These are phyloP conservation scores for Amesomyces nigricolor DNA, from an alignment of 2,329 filamentous ascomycete genomes.

Conservation along the genomic window DNA sequence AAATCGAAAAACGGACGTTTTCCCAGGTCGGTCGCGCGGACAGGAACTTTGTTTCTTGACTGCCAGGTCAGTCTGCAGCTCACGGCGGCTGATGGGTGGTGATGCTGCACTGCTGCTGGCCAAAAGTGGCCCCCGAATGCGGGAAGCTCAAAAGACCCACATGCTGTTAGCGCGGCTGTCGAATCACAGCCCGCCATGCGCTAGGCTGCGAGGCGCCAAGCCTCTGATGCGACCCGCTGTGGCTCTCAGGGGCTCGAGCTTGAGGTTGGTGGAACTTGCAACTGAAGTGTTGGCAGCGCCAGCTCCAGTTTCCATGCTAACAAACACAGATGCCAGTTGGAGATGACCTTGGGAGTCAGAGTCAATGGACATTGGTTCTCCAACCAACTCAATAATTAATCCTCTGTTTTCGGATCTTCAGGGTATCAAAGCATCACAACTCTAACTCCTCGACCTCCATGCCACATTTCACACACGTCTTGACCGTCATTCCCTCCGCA, in stretches of 20 bases:
- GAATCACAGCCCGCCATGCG: slow-evolving; percentile 29
- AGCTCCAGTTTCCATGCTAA: too few species aligned
- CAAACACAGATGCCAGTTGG: too few species aligned
- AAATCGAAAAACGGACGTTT: not conserved
- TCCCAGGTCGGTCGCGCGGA: not conserved
- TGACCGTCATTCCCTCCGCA: slow-evolving; percentile 68
- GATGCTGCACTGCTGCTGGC: slow-evolving; percentile 25
- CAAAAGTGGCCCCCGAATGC: slow-evolving; percentile 14
- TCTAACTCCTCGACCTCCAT: slow-evolving; percentile 76
- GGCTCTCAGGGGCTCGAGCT: not conserved
- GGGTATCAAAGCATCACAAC: slow-evolving; percentile 37
- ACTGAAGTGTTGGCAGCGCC: too few species aligned
- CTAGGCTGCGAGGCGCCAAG: slow-evolving; percentile 37
- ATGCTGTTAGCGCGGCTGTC: slow-evolving; percentile 19
- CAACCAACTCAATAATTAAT: not conserved
- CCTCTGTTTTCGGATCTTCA: not conserved
- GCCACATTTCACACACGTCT: slow-evolving; percentile 70
- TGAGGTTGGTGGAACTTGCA: not conserved
- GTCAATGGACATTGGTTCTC: too few species aligned
- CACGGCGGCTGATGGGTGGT: slow-evolving; percentile 20
- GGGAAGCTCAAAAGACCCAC: slow-evolving; percentile 16
- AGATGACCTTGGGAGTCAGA: too few species aligned
- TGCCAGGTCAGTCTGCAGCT: slow-evolving; percentile 17
- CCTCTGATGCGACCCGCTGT: not conserved
- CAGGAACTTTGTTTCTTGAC: slow-evolving; percentile 11